phyloP scores from a whole-genome alignment of 202 grass and related monocot genomes.

The Dendrocalamus latiflorus region DNA sequence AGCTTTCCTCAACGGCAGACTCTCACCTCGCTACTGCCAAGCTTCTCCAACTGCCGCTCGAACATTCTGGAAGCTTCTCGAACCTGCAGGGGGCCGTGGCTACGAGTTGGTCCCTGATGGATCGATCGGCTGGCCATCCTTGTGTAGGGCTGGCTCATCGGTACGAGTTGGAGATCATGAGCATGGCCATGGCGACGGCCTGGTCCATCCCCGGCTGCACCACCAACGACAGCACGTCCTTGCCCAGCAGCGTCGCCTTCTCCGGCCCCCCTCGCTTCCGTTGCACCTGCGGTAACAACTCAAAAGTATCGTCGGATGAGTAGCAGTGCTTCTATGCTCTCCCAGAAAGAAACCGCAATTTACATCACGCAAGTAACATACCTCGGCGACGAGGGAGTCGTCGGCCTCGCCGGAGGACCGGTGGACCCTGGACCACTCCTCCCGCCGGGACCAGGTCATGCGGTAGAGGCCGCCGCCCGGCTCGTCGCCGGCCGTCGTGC shows the following conservation, averaged over 20 bases:
- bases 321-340: too few relatives aligned
- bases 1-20: background rate
- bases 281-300: slow-evolving; percentile 34
- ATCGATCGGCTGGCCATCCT: too few relatives aligned
- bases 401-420: background rate
- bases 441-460: slow-evolving; percentile 41
- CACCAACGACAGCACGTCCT: slow-evolving; percentile 47
- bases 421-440: slow-evolving; percentile 41
- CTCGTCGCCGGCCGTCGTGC: background rate
- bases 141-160: background rate
- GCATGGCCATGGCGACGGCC: slow-evolving; percentile 53
- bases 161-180: slow-evolving; percentile 51
- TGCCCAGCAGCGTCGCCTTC: slow-evolving; percentile 40
- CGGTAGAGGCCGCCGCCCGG: background rate
- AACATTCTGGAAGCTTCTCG: too few relatives aligned
- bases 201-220: slow-evolving; percentile 56
- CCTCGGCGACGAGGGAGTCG: slow-evolving; percentile 41
- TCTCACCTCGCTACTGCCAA: too few relatives aligned
- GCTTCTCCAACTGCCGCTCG: too few relatives aligned
- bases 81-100: too few relatives aligned
- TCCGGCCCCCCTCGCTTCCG: slow-evolving; percentile 31
- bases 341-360: too few relatives aligned
- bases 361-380: too few relatives aligned
- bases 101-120: background rate
- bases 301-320: too few relatives aligned